Conservation (phyloP, 83 land plant genomes). For the Isoetes engelmannii region DNA sequence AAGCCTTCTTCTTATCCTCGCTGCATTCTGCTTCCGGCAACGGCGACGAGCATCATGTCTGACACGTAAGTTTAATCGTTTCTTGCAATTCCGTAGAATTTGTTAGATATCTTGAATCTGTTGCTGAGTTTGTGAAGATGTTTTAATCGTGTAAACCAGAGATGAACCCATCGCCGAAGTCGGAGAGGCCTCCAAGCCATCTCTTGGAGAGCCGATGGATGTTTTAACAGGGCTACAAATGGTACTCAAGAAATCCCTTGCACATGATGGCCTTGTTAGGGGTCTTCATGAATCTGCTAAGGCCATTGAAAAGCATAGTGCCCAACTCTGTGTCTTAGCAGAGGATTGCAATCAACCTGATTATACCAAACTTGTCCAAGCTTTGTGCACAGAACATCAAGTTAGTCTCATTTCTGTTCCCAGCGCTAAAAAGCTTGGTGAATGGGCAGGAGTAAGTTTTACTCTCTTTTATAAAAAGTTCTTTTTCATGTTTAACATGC, state of each 20-base stretch:
- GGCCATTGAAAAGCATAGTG: slow-evolving; percentile 81
- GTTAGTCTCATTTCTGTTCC: slow-evolving; percentile 68
- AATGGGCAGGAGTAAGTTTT: slow-evolving; percentile 76
- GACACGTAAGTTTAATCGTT: too few relatives aligned
- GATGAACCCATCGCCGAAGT: slow-evolving; percentile 27
- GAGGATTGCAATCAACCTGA: slow-evolving; percentile 88
- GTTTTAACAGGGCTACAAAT: slow-evolving; percentile 62
- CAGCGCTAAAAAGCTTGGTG: slow-evolving; percentile 79
- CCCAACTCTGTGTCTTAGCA: slow-evolving; percentile 78
- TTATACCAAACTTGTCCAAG: slow-evolving; percentile 69
- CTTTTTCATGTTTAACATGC: not conserved
- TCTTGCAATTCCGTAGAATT: too few relatives aligned
- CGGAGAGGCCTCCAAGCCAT: slow-evolving; percentile 32
- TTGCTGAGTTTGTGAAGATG: too few relatives aligned
- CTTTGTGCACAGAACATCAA: slow-evolving; percentile 71
- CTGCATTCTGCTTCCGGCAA: too few relatives aligned
- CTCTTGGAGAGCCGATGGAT: slow-evolving; percentile 82
- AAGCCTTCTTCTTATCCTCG: too few relatives aligned
- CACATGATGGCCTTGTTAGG: slow-evolving; percentile 67
- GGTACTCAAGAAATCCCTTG: slow-evolving; percentile 71
- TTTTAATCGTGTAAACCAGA: not conserved
- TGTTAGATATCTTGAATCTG: too few relatives aligned
- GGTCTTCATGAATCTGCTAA: slow-evolving; percentile 86
- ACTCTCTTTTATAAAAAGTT: not conserved
- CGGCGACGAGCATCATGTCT: too few relatives aligned